These are phyloP conservation scores for Collybiopsis luxurians DNA, from an alignment of 768 basidiomycete species.

Conservation along the genomic window DNA sequence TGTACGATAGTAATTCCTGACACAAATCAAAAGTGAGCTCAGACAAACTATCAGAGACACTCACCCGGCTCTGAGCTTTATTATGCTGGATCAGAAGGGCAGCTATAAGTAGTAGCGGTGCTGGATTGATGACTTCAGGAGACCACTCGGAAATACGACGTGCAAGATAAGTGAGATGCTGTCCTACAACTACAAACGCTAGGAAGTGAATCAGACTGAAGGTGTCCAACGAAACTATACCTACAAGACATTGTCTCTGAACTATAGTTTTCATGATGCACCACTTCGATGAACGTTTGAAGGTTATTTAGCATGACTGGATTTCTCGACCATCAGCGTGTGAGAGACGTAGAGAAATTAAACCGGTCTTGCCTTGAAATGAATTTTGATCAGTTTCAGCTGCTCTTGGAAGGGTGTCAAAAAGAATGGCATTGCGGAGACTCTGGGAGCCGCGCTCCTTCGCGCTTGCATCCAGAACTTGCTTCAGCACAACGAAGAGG, in stretches of 20 bases:
- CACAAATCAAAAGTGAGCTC: slow-evolving; percentile 3
- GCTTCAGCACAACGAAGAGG: slow-evolving; percentile 53
- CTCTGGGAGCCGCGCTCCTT: slow-evolving; percentile 27
- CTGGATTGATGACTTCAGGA: slow-evolving; percentile 47
- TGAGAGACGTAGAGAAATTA: no score
- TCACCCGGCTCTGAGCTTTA: slow-evolving; percentile 46
- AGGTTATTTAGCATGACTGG: slow-evolving; percentile 53
- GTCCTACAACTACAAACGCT: slow-evolving; percentile 47
- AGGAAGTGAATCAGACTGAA: neutral
- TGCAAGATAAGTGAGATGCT: slow-evolving; percentile 49
- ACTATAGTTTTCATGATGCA: slow-evolving; percentile 53
- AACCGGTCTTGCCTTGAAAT: slow-evolving; percentile 30
- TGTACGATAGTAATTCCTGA: slow-evolving; percentile 58
- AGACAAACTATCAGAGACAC: slow-evolving; percentile 1
- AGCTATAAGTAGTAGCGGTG: slow-evolving; percentile 50
- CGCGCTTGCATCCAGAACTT: slow-evolving; percentile 38
- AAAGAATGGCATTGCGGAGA: slow-evolving; percentile 51
- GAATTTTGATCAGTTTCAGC: slow-evolving; percentile 47
- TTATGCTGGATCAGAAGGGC: slow-evolving; percentile 58
- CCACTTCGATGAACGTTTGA: slow-evolving; percentile 51
- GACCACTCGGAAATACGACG: slow-evolving; percentile 58
- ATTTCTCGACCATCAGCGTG: no score
- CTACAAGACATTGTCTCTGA: slow-evolving; percentile 54
- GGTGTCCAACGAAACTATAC: slow-evolving; percentile 15
- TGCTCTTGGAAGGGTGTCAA: slow-evolving; percentile 48